Evolutionary conservation across 2,329 filamentous ascomycete species (phyloP), one percentile per base, ranked within the genome.

Genomic region (Epichloe sibirici): DNA sequence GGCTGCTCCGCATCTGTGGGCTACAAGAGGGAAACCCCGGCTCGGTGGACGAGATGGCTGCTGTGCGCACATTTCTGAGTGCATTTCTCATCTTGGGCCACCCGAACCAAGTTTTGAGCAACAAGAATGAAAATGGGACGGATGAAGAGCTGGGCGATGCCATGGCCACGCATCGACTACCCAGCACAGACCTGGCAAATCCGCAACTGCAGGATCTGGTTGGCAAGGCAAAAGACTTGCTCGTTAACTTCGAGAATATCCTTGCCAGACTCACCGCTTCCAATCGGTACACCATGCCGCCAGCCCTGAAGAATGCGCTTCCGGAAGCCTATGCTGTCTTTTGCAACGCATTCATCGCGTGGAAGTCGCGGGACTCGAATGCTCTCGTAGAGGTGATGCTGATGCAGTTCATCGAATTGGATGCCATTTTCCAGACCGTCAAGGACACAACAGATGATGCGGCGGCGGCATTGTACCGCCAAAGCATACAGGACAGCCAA

Each of bases 351-450:
- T 90, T 93, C 62, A 86, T 88, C 55, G 82, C 86, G 3, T 93
- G 88, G 88, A 89, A 90, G 67, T 83, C 87, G 2, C 79, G 86
- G 50, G 88, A 91, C 63, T 88, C 86, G 0, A 83, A 83, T 51
- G 83, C 86, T 0, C 72, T 93, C 4, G 81, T 91, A 50, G 85
- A 90, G 60, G 84, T 88, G 52, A 90, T 93, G 87, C 76, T 91
- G n/a, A 78, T 88, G 61, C 86, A 89, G 57, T 90, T 91, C 65
- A 86, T 90, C 17, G 87, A 90, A 63, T 77, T 93, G 2, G 88
- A 93, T 62, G 84, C 84, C 38, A 91, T 91, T 47, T 86, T 86
- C 75, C 85, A 90, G 63, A 87, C 85, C 3, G 86, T 93, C 64
- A 90, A 89, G 65, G 83, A 89, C 60, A 83, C 83, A 50, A 86